Evolutionary conservation across 768 basidiomycete species (phyloP).

Genomic region (Macrolepiota dolichaula): DNA sequence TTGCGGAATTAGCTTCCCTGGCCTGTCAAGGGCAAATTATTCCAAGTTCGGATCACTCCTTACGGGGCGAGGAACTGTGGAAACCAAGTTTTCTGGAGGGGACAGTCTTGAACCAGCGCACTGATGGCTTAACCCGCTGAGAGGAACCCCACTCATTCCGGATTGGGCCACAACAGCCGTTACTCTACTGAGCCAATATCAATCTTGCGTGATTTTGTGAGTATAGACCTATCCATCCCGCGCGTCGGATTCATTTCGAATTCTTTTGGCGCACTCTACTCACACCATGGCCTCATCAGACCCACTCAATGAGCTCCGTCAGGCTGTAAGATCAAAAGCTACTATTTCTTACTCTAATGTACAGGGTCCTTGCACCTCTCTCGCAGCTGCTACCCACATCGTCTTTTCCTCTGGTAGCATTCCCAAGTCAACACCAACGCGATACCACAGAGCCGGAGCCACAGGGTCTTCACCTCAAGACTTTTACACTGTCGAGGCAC

Average conservation of each 20-base stretch:
- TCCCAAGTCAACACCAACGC: slow-evolving; percentile 74
- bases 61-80: slow-evolving; percentile 65
- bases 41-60: slow-evolving; percentile 65
- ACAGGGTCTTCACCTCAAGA: slow-evolving; percentile 32
- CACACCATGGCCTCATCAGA: slow-evolving; percentile 40
- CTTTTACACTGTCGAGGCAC: slow-evolving; percentile 75
- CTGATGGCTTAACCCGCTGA: slow-evolving; percentile 60
- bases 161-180: slow-evolving; percentile 81
- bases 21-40: slow-evolving; percentile 82
- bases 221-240: not conserved
- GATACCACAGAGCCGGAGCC: slow-evolving; percentile 67
- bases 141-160: slow-evolving; percentile 74
- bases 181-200: slow-evolving; percentile 43
- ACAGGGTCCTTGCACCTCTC: slow-evolving; percentile 39
- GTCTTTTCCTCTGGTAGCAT: slow-evolving; percentile 50
- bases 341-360: slow-evolving; percentile 46
- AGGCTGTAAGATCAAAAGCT: slow-evolving; percentile 55
- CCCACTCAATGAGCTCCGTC: slow-evolving; percentile 53
- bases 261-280: slow-evolving; percentile 1
- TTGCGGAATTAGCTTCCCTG: slow-evolving; percentile 93
- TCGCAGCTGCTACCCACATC: slow-evolving; percentile 63
- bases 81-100: slow-evolving; percentile 95
- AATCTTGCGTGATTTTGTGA: accelerated
- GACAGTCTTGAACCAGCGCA: slow-evolving; percentile 93
- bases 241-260: not conserved